Base-by-base conservation (phyloP, 2,329 filamentous ascomycete genomes). In the Alternaria metachromatica region DNA sequence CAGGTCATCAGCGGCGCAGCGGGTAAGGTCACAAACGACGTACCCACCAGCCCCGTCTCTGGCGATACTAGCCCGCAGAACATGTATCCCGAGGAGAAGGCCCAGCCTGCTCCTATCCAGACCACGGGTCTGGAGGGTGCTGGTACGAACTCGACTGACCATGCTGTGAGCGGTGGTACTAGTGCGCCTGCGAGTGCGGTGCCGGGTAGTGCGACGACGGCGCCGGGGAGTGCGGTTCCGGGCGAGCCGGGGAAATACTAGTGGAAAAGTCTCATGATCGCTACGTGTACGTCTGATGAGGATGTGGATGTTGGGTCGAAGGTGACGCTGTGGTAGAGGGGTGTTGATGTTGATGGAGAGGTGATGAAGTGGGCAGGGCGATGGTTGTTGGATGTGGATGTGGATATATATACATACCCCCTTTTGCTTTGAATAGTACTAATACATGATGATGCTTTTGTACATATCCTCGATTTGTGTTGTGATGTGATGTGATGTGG, bases 1-100 rank as follows among this genome's bases (percentile, higher is more conserved):
- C 87, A 90, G 33, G 84, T 93, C 68, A 91, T 97, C 74, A 82
- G 85, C 49, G 81, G 84, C 61, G 86, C 88, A 9, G 87, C 88
- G 26, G 89, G 88, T 55, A 75, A 80, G 50, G 75, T 80, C 11
- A 81, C 81, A n/a, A 78, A 72, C 63, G 83, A 84, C 48, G 69
- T 72, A 20, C 80, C 80, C 2, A 80, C 71, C 21, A 80, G 78
- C 45, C 81, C 81, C 2, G 72, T 74, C 1, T 67, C 68, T 33
- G 71, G 69, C 3, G 70, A 69, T 18, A 71, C 60, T 33, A 76
- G 68, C 41, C 66, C 71, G 2, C 33, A 44, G 33, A 44, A 41
- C 11, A 55, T 44, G 53, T 28, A 44, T 15, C 53, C 53, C 3
- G 57, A 58, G 6, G 53, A 60, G 15, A 20, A 53, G 26, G 41